Percentiles rank a stretch among this genome's conserved stretches.
phyloP scores from a whole-genome alignment of 148 eudicot genomes.

The Rhododendron simsii region DNA sequence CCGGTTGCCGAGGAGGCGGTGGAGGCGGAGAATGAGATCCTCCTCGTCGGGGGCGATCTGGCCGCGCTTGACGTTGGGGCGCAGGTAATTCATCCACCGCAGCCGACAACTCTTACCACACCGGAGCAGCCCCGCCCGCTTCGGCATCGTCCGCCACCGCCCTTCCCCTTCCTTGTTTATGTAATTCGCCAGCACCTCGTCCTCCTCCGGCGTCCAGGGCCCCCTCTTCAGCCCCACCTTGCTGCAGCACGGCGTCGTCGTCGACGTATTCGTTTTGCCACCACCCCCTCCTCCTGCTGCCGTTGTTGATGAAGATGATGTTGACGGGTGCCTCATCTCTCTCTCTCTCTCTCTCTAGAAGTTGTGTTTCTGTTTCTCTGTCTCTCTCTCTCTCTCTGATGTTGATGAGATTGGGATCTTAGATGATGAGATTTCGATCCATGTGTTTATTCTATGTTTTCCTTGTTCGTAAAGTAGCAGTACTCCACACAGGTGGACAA shows the following conservation, averaged over 20 bases:
- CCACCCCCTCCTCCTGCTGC: neutral
- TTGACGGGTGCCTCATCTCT: conserved; percentile 24
- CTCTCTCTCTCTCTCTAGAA: conserved; percentile 9
- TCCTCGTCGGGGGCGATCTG: conserved; percentile 58
- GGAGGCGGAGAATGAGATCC: conserved; percentile 66
- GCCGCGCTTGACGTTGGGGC: conserved; percentile 58
- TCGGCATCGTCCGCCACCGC: conserved; percentile 35
- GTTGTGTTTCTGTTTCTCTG: conserved; percentile 1
- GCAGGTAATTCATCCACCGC: conserved; percentile 63
- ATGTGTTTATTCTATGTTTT: neutral
- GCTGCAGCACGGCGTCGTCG: conserved; percentile 30
- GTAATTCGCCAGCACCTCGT: conserved; percentile 34
- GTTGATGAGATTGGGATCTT: neutral
- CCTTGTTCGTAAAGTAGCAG: neutral
- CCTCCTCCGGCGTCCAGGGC: conserved; percentile 69
- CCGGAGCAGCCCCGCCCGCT: conserved; percentile 45
- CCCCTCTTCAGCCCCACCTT: conserved; percentile 54
- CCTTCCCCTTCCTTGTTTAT: conserved; percentile 40
- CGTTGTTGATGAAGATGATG: conserved; percentile 14
- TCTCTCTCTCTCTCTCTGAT: neutral
- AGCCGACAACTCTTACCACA: conserved; percentile 70
- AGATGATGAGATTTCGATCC: neutral
- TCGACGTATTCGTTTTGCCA: neutral
- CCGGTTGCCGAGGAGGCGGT: conserved; percentile 68
- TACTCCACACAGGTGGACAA: neutral